Percentiles rank a stretch among this genome's conserved stretches.
phyloP scores from a whole-genome alignment of 129 eudicot genomes.

The Saposhnikovia divaricata region DNA sequence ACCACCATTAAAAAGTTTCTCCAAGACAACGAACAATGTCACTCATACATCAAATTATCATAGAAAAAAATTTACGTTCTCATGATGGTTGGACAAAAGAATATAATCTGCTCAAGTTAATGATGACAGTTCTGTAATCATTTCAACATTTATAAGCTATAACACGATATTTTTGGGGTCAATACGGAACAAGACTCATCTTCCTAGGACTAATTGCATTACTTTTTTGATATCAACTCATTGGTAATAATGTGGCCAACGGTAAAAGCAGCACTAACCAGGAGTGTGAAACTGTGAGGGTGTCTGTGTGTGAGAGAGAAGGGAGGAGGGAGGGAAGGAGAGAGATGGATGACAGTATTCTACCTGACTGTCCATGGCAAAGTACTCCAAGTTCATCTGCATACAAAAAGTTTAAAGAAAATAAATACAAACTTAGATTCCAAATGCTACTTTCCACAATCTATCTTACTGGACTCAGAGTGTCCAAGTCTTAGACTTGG shows the following conservation, averaged over 20 bases:
- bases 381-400: constrained; percentile 99
- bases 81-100: neutral
- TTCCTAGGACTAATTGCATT: neutral
- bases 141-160: constrained; percentile 3
- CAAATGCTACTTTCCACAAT: neutral
- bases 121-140: neutral
- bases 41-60: neutral
- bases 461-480: neutral
- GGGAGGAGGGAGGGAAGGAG: neutral
- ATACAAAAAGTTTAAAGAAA: constrained; percentile 15
- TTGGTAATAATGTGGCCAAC: neutral
- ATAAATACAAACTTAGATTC: neutral
- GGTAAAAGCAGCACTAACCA: neutral
- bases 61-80: neutral
- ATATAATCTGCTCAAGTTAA: neutral
- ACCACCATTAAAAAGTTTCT: neutral
- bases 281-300: neutral
- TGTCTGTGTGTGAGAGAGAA: neutral
- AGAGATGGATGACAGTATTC: neutral
- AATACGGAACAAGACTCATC: neutral
- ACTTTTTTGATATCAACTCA: neutral
- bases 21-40: neutral
- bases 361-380: constrained; percentile 95
- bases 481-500: neutral
- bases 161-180: neutral